Evolutionary conservation across 305 asterid genomes (phyloP), one percentile per base, ranked within the genome.

Genomic region (Rubia balearica): DNA sequence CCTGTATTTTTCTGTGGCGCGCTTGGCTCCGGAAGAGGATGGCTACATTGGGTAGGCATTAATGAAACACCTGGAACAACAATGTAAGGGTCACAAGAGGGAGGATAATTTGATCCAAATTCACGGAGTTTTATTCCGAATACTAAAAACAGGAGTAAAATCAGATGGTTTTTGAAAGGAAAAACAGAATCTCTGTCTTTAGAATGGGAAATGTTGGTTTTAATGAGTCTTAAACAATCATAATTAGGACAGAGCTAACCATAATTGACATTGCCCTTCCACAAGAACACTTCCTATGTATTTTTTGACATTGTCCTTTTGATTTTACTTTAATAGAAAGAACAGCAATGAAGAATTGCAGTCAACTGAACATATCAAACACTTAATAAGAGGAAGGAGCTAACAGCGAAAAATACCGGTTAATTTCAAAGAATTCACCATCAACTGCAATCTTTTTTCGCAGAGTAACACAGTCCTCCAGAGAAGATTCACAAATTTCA

Each of bases 1-100:
- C 51, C 36, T 22, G 57, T 19, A 65, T 71, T 30, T 10, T 60
- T 68, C 63, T 48, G 21, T 33, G 81, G 16, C 12, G 56, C 69
- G 69, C 71, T 76, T 49, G 97, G 97, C 61, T 83, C 82, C 19
- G 97, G 96, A 76, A 91, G 79, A 22, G 96, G 97, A 73, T 91
- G 96, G 66, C 97, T 89, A 67, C 70, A 65, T n/a, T 65, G 83
- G 36, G 36, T 40, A 33, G 33, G 65, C 43, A 33, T 70, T 17
- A 51, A 51, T 62, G 68, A 59, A 46, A 67, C 33, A 67, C 76
- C 86, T 86, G 84, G 40, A 10, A 63, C 36, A 14, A 30, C 46
- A 64, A 36, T 13, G 2, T 0, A 27, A 27, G 30, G 30, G 30
- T 27, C 30, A 27, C 30, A 27, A 27, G 30, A 27, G 30, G 2